Conservation (phyloP, 2,329 filamentous ascomycete species). For the Byssothecium circinans region DNA sequence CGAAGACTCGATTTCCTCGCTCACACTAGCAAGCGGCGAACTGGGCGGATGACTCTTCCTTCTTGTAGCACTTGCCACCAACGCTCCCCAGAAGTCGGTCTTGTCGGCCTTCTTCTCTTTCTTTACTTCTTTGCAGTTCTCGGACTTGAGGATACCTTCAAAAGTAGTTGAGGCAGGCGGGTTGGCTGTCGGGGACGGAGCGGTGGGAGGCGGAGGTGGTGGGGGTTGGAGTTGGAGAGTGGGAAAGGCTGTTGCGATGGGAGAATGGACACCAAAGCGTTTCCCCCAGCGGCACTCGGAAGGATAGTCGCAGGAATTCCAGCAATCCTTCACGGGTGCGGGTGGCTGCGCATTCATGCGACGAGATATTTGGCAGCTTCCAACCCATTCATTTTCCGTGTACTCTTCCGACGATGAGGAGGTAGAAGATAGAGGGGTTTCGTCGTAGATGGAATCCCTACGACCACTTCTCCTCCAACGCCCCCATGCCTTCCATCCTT, state of each 20-base stretch:
- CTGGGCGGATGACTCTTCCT: conserved; percentile 17
- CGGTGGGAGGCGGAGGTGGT: conserved; percentile 9
- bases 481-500: conserved; percentile 53
- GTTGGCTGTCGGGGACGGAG: not conserved
- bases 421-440: not conserved
- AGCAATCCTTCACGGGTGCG: conserved; percentile 42
- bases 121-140: conserved; percentile 11
- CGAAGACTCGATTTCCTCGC: conserved; percentile 6
- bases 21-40: conserved; percentile 20
- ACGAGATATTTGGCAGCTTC: not conserved
- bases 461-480: conserved; percentile 44
- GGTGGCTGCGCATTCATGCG: not conserved
- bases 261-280: conserved; percentile 31
- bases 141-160: conserved; percentile 19
- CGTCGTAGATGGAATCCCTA: conserved; percentile 22
- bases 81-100: conserved; percentile 26
- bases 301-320: conserved; percentile 50
- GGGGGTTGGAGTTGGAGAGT: not conserved
- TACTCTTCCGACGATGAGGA: not conserved
- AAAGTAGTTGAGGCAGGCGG: conserved; percentile 7
- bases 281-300: conserved; percentile 48
- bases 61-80: conserved; percentile 30
- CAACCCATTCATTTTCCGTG: not conserved
- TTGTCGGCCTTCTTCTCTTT: conserved; percentile 14
- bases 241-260: conserved; percentile 11